These are phyloP conservation scores for Phytophthora fragariae DNA, from an alignment of 352 stramenopile genomes.

Conservation along the genomic window DNA sequence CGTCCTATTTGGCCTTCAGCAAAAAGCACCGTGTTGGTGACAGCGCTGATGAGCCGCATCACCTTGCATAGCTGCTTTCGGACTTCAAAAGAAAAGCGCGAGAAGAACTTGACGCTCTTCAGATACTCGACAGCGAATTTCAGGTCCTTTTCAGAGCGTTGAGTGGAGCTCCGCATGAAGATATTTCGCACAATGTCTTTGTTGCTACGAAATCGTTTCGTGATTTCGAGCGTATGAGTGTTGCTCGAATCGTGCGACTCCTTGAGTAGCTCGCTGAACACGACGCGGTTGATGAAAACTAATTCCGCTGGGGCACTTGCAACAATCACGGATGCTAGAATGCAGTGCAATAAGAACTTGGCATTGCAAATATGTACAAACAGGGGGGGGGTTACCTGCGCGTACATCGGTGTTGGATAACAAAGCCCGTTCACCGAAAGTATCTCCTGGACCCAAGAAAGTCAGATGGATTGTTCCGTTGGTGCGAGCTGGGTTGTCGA, in stretches of 20 bases:
- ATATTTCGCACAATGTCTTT: constrained; percentile 91
- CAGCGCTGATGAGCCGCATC: constrained; percentile 77
- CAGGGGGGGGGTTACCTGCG: constrained; percentile 45
- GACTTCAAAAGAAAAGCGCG: constrained; percentile 86
- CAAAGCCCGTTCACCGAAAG: constrained; percentile 80
- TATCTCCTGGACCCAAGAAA: constrained; percentile 65
- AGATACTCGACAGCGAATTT: constrained; percentile 89
- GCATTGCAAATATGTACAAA: not conserved
- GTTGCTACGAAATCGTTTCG: constrained; percentile 84
- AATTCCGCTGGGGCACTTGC: constrained; percentile 61
- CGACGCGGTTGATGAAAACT: constrained; percentile 70
- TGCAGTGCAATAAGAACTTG: not conserved
- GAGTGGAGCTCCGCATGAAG: constrained; percentile 69
- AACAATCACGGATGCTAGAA: constrained; percentile 66
- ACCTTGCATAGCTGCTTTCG: constrained; percentile 87
- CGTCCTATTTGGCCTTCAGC: constrained; percentile 78
- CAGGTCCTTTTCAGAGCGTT: constrained; percentile 84
- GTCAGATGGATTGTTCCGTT: constrained; percentile 49
- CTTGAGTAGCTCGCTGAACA: constrained; percentile 74
- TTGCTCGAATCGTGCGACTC: constrained; percentile 62
- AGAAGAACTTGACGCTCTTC: constrained; percentile 90
- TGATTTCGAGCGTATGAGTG: constrained; percentile 62
- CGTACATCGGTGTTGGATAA: constrained; percentile 67
- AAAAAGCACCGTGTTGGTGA: constrained; percentile 85
- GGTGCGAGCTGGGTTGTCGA: constrained; percentile 21